Evolutionary conservation across 2,329 filamentous ascomycete genomes (phyloP).

Genomic region (Calonectria crousiana): DNA sequence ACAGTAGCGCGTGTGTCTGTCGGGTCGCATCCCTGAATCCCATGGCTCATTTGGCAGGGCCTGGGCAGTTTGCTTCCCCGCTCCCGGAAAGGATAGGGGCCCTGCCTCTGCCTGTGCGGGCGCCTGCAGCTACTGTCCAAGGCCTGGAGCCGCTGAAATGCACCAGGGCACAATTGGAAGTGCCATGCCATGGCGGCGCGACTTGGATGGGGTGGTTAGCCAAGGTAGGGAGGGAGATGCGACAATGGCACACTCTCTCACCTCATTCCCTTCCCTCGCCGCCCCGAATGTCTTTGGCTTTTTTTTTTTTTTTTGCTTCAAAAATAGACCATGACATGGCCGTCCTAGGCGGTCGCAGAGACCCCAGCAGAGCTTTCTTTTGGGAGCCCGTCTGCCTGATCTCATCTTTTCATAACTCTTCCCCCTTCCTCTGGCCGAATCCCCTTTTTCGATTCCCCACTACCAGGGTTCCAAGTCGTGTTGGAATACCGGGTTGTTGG

Average conservation of each 20-base stretch:
- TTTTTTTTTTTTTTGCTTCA: neutral
- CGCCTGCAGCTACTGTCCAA: neutral
- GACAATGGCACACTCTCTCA: neutral
- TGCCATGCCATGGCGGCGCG: slow-evolving; percentile 13
- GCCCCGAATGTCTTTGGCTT: neutral
- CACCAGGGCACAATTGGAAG: slow-evolving; percentile 9
- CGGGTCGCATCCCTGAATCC: slow-evolving; percentile 23
- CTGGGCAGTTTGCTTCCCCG: slow-evolving; percentile 22
- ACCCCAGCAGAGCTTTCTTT: neutral
- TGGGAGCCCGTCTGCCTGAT: neutral
- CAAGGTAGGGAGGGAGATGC: slow-evolving; percentile 11
- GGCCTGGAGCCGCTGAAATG: slow-evolving; percentile 9
- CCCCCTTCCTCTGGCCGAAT: neutral
- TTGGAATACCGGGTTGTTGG: neutral
- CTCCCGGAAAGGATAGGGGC: slow-evolving; percentile 15
- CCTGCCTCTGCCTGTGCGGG: neutral
- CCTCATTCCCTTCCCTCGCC: slow-evolving; percentile 10
- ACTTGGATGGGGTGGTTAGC: neutral
- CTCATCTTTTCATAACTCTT: slow-evolving; percentile 1
- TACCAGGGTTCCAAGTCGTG: slow-evolving; percentile 7
- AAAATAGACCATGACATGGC: neutral
- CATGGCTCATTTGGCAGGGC: slow-evolving; percentile 13
- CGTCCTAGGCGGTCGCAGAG: neutral
- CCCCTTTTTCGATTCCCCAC: slow-evolving; percentile 8
- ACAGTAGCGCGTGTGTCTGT: slow-evolving; percentile 15